A percentile compares a stretch with the other conserved stretches of the same genome.
Evolutionary conservation across 2,329 filamentous ascomycete species (phyloP).

Genomic region (Pseudogymnoascus sp.): DNA sequence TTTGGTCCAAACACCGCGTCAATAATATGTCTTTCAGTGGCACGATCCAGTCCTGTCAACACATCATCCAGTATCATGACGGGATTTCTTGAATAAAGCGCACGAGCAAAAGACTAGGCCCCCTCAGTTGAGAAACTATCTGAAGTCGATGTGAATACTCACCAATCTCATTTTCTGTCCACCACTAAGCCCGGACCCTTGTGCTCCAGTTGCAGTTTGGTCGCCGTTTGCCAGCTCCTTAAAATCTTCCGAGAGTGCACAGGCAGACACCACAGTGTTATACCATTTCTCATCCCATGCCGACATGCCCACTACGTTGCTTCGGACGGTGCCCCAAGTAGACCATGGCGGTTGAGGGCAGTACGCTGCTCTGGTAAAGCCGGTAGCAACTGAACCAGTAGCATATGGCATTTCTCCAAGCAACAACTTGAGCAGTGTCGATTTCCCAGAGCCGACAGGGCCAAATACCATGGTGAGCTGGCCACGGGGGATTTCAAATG

Average conservation of each 20-base stretch:
- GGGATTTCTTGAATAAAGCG: constrained; percentile 16
- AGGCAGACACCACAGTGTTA: constrained; percentile 15
- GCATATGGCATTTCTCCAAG: constrained; percentile 30
- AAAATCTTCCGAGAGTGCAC: constrained; percentile 17
- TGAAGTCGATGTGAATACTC: background rate
- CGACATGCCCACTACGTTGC: constrained; percentile 12
- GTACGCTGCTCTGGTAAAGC: constrained; percentile 30
- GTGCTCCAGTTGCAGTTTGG: constrained; percentile 18
- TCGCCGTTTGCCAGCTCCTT: constrained; percentile 22
- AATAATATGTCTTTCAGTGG: constrained; percentile 14
- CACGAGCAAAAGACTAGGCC: constrained; percentile 16
- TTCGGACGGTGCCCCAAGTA: constrained; percentile 11
- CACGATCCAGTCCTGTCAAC: constrained; percentile 17
- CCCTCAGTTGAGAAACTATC: background rate
- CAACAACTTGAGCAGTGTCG: constrained; percentile 38
- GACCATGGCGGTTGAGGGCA: constrained; percentile 20
- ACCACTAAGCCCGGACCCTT: constrained; percentile 22
- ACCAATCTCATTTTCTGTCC: constrained; percentile 11
- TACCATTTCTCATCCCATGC: constrained; percentile 14
- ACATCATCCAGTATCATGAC: constrained; percentile 18
- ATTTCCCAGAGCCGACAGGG: constrained; percentile 44
- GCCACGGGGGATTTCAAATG: background rate
- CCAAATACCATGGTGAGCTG: constrained; percentile 19
- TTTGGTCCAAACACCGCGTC: constrained; percentile 11
- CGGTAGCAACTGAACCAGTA: constrained; percentile 27